A percentile compares a stretch with the other conserved stretches of the same genome.
Conservation (phyloP, 257 asterid species). For the Linaria vulgaris region DNA sequence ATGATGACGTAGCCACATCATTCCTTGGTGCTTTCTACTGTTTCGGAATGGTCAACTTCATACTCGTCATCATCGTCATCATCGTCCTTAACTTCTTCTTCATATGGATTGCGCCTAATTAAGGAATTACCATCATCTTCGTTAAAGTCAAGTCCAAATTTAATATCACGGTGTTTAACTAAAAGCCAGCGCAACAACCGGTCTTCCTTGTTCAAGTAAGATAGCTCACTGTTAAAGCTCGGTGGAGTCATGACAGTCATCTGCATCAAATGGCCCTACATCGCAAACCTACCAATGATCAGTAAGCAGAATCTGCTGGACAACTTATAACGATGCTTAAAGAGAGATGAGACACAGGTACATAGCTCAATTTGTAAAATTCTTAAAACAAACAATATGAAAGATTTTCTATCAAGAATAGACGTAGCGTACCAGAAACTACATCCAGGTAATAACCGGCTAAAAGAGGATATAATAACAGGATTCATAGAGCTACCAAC, state of each 20-base stretch:
- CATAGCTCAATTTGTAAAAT: too few species aligned
- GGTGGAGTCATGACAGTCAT: conserved; percentile 93
- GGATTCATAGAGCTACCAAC: too few species aligned
- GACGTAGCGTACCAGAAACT: too few species aligned
- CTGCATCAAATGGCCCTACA: conserved; percentile 64
- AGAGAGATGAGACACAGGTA: too few species aligned
- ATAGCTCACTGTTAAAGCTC: conserved; percentile 62
- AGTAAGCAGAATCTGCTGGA: not conserved
- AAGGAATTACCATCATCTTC: conserved; percentile 39
- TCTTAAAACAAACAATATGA: too few species aligned
- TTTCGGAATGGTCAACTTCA: conserved; percentile 20
- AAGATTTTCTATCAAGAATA: too few species aligned
- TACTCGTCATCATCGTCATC: conserved; percentile 37
- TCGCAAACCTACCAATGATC: conserved; percentile 7
- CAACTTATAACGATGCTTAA: too few species aligned
- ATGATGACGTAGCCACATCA: conserved; percentile 1
- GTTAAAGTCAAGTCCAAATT: conserved; percentile 29
- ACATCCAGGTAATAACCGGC: too few species aligned
- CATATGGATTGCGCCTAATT: conserved; percentile 20
- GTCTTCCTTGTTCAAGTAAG: conserved; percentile 82
- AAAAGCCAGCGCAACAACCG: conserved; percentile 79
- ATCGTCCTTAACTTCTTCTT: conserved; percentile 24
- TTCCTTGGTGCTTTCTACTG: conserved; percentile 21
- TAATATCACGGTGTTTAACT: conserved; percentile 62
- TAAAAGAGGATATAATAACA: too few species aligned